phyloP scores from a whole-genome alignment of 306 rosid genomes.

The Glycine soja region DNA sequence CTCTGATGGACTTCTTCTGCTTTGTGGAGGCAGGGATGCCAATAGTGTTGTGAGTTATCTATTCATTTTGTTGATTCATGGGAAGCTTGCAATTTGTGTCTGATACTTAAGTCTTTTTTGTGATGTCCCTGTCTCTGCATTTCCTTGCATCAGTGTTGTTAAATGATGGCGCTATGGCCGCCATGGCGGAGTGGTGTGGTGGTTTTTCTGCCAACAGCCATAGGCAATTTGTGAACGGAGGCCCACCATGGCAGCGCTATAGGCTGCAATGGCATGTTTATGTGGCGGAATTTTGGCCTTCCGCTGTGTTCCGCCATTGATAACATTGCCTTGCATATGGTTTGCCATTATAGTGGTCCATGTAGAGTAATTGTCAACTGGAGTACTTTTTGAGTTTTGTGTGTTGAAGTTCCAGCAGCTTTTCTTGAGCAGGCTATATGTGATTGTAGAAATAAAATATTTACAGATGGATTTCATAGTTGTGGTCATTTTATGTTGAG shows the following conservation, averaged over 20 bases:
- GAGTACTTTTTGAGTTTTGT: too few relatives aligned
- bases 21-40: constrained; percentile 98
- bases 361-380: constrained; percentile 3
- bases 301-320: too few relatives aligned
- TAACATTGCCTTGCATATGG: not conserved
- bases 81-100: constrained; percentile 41
- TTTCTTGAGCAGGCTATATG: too few relatives aligned
- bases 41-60: constrained; percentile 85
- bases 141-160: not conserved
- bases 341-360: not conserved
- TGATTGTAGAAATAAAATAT: too few relatives aligned
- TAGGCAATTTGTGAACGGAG: too few relatives aligned
- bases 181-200: too few relatives aligned
- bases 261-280: too few relatives aligned
- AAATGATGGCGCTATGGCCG: too few relatives aligned
- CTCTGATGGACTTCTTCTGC: constrained; percentile 98
- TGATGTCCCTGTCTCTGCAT: not conserved
- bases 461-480: not conserved
- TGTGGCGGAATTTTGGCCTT: too few relatives aligned
- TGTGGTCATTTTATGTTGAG: constrained; percentile 35
- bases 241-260: too few relatives aligned
- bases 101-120: constrained; percentile 18
- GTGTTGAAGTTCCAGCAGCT: too few relatives aligned
- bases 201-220: too few relatives aligned
- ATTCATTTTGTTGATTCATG: constrained; percentile 36